Conservation (phyloP, 257 asterid species). For the Thymus mandschuricus region DNA sequence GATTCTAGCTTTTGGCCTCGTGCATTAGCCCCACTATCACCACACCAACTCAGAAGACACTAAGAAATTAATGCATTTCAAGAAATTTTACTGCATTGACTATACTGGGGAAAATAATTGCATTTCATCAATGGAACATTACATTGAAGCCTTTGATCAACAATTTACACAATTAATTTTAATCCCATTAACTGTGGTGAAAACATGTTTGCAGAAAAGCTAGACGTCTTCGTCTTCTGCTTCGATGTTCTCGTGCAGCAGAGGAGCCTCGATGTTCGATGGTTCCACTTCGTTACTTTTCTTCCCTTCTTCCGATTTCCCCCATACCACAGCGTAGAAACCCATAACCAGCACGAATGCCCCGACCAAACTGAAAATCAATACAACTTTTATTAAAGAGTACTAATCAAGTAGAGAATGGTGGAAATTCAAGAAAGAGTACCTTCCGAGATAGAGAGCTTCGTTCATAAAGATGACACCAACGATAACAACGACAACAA, state of each 20-base stretch:
- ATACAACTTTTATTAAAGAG: neutral
- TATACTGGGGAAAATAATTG: neutral
- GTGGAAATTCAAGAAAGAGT: conserved; percentile 4
- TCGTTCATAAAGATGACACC: conserved; percentile 53
- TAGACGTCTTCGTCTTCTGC: conserved; percentile 29
- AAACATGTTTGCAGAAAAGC: neutral
- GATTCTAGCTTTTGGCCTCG: no score
- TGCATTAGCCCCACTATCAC: no score
- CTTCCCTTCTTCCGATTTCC: conserved; percentile 52
- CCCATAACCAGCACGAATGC: conserved; percentile 51
- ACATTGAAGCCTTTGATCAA: neutral
- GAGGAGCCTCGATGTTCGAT: conserved; percentile 31
- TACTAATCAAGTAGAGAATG: neutral
- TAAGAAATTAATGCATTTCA: no score
- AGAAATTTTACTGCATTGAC: no score
- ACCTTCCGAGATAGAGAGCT: conserved; percentile 61
- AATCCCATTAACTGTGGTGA: neutral
- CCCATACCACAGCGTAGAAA: conserved; percentile 65
- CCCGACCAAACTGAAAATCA: conserved; percentile 46
- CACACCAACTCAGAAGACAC: no score
- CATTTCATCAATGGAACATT: neutral
- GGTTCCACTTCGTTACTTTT: conserved; percentile 18
- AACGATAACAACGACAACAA: conserved; percentile 48
- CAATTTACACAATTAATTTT: conserved; percentile 1
- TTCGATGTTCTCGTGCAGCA: conserved; percentile 36